A percentile compares a stretch with the other conserved stretches of the same genome.
These are phyloP conservation scores for Stagonosporopsis rhizophila DNA, from an alignment of 2,329 filamentous ascomycete species.

Conservation along the genomic window DNA sequence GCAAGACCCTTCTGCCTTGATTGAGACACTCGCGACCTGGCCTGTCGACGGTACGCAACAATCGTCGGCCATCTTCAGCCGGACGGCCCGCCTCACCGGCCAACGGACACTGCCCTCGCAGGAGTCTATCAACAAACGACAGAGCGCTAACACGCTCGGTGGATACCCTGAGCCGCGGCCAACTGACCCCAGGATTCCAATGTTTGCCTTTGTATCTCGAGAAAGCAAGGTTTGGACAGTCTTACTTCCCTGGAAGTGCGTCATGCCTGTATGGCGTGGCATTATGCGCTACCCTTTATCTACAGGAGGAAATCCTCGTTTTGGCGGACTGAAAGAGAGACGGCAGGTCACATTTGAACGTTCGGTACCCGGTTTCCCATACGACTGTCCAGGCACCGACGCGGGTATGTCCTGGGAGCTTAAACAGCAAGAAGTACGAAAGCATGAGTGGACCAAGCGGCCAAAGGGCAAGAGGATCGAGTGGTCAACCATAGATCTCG, in stretches of 20 bases:
- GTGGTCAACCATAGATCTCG: constrained; percentile 77
- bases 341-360: constrained; percentile 84
- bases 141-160: constrained; percentile 68
- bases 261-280: constrained; percentile 83
- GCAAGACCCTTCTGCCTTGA: constrained; percentile 38
- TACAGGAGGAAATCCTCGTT: constrained; percentile 79
- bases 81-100: constrained; percentile 69
- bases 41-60: constrained; percentile 63
- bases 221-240: constrained; percentile 74
- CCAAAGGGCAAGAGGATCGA: constrained; percentile 83
- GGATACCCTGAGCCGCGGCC: constrained; percentile 63
- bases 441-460: constrained; percentile 73
- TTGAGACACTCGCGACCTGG: constrained; percentile 72
- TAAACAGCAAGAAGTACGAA: constrained; percentile 66
- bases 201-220: constrained; percentile 72
- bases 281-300: constrained; percentile 83
- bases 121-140: constrained; percentile 80
- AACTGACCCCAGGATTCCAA: constrained; percentile 77
- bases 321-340: constrained; percentile 81
- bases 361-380: constrained; percentile 81
- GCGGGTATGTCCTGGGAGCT: constrained; percentile 82
- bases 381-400: constrained; percentile 79
- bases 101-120: constrained; percentile 74
- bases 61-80: constrained; percentile 69
- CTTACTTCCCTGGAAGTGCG: constrained; percentile 88